A percentile compares a stretch with the other conserved stretches of the same genome.
These are phyloP conservation scores for Phaseolus lunatus DNA, from an alignment of 306 rosid species.

Conservation along the genomic window DNA sequence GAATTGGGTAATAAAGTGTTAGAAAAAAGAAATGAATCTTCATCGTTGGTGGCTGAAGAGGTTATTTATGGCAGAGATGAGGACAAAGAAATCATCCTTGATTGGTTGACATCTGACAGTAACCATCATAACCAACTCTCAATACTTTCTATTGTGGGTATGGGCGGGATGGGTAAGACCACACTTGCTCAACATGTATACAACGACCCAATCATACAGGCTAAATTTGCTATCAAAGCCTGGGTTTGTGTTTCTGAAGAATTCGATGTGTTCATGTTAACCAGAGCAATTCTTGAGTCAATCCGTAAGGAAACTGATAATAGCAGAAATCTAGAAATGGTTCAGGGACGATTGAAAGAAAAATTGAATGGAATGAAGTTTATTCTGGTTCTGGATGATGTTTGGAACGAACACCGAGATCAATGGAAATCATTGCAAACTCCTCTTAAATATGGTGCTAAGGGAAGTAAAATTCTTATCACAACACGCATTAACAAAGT, in stretches of 20 bases:
- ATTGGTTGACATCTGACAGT: neutral
- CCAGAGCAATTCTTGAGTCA: neutral
- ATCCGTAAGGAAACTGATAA: neutral
- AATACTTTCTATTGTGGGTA: constrained; percentile 12
- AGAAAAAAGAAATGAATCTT: neutral
- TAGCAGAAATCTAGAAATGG: neutral
- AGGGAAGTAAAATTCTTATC: neutral
- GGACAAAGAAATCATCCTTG: neutral
- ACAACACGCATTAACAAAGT: neutral
- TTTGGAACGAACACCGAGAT: neutral
- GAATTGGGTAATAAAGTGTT: neutral
- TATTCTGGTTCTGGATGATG: constrained; percentile 23
- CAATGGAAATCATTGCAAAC: constrained; percentile 4
- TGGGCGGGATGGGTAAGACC: neutral
- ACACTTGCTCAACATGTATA: neutral
- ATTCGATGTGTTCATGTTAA: neutral
- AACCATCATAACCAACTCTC: neutral
- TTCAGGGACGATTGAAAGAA: constrained; percentile 1
- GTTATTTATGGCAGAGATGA: neutral
- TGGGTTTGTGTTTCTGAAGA: constrained; percentile 1
- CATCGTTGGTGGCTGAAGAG: neutral
- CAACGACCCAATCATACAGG: neutral
- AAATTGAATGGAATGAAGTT: neutral
- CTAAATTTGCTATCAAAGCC: neutral
- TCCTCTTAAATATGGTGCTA: too few species aligned